Conservation (phyloP, 495 filamentous ascomycete species). For the Xylaria grammica region DNA sequence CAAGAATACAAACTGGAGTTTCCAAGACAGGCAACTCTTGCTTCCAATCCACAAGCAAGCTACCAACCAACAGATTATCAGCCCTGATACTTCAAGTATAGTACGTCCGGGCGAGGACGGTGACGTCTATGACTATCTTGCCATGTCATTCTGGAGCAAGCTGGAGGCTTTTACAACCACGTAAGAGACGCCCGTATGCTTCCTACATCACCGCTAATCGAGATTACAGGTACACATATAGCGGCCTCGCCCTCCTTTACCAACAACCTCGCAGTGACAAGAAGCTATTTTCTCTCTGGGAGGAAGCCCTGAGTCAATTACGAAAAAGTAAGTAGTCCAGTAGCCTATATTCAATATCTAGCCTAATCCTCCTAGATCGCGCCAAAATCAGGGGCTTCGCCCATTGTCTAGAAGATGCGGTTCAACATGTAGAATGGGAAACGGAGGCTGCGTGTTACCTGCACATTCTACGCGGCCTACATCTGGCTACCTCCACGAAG, state of each 20-base stretch:
- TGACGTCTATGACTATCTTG: constrained; percentile 47
- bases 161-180: constrained; percentile 53
- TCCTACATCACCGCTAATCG: not conserved
- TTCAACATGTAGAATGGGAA: constrained; percentile 48
- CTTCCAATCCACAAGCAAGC: constrained; percentile 76
- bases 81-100: constrained; percentile 59
- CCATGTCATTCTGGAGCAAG: constrained; percentile 56
- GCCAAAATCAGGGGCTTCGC: constrained; percentile 31
- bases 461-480: constrained; percentile 52
- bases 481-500: constrained; percentile 50
- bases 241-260: constrained; percentile 70
- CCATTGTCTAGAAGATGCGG: constrained; percentile 50
- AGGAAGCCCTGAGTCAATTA: constrained; percentile 43
- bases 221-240: constrained; percentile 55
- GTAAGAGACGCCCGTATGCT: constrained; percentile 41
- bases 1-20: constrained; percentile 62
- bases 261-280: constrained; percentile 71
- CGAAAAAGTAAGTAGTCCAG: constrained; percentile 31
- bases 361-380: constrained; percentile 40
- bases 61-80: constrained; percentile 72
- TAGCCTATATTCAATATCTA: constrained; percentile 6
- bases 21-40: constrained; percentile 69
- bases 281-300: constrained; percentile 48
- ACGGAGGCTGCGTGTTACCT: constrained; percentile 51
- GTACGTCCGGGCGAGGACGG: constrained; percentile 54